These are phyloP conservation scores for Galerina marginata DNA, from an alignment of 768 basidiomycete species.

Conservation along the genomic window DNA sequence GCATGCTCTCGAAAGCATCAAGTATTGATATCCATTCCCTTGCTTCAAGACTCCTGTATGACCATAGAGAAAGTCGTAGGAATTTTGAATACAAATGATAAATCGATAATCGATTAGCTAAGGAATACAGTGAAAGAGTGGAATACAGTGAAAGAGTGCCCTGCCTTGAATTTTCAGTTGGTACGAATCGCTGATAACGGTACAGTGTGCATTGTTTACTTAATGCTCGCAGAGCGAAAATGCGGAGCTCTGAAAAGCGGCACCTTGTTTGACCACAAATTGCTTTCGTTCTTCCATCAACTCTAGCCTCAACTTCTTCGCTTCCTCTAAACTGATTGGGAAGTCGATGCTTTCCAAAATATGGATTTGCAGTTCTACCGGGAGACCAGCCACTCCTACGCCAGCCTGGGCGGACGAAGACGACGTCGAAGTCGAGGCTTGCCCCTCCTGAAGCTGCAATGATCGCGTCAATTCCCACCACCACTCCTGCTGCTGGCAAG, in stretches of 20 bases:
- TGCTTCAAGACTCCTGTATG: too few relatives aligned
- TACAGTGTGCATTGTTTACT: not conserved
- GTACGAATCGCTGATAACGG: too few relatives aligned
- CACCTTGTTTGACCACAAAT: conserved; percentile 21
- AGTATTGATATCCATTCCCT: too few relatives aligned
- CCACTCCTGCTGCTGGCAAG: conserved; percentile 38
- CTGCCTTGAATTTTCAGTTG: too few relatives aligned
- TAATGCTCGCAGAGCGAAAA: conserved; percentile 35
- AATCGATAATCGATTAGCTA: too few relatives aligned
- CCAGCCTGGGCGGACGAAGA: too few relatives aligned
- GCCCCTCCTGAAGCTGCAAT: conserved; percentile 8
- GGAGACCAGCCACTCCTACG: conserved; percentile 13
- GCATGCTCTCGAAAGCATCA: too few relatives aligned
- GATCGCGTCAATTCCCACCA: conserved; percentile 26
- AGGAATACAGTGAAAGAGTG: too few relatives aligned
- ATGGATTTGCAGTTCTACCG: conserved; percentile 17
- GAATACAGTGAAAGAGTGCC: too few relatives aligned
- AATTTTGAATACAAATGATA: too few relatives aligned
- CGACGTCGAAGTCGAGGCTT: not conserved
- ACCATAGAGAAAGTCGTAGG: too few relatives aligned
- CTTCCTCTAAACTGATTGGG: conserved; percentile 31
- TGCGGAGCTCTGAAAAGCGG: conserved; percentile 8
- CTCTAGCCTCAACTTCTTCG: conserved; percentile 32
- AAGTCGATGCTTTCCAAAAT: conserved; percentile 25
- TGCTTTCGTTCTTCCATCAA: conserved; percentile 38